These are phyloP conservation scores for Mortierella sp. DNA, from an alignment of 371 early-diverging fungal genomes.

Conservation along the genomic window DNA sequence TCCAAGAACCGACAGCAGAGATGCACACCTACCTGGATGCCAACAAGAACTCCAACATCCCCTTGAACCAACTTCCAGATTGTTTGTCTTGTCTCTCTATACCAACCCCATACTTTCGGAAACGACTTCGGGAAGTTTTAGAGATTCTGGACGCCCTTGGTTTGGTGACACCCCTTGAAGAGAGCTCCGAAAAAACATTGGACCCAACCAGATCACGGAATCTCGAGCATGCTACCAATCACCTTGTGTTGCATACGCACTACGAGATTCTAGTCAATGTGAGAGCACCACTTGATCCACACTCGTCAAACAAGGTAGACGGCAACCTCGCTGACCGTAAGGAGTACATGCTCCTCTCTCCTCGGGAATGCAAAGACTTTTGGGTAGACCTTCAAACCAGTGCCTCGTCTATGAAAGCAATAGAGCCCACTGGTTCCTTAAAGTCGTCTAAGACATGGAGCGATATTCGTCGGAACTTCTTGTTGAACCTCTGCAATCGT, in stretches of 20 bases:
- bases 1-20: slow-evolving; percentile 11
- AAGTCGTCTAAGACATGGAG: slow-evolving; percentile 22
- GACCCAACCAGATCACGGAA: neutral
- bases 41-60: slow-evolving; percentile 20
- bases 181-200: neutral
- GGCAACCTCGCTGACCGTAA: slow-evolving; percentile 20
- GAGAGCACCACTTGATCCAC: slow-evolving; percentile 28
- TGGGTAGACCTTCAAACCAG: slow-evolving; percentile 49
- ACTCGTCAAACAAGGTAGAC: slow-evolving; percentile 22
- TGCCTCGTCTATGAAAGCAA: slow-evolving; percentile 20
- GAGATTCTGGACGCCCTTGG: slow-evolving; percentile 49
- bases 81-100: slow-evolving; percentile 3
- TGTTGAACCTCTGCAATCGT: slow-evolving; percentile 38
- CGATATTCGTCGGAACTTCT: slow-evolving; percentile 29
- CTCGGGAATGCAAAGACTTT: slow-evolving; percentile 31
- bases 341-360: slow-evolving; percentile 19
- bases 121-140: slow-evolving; percentile 33
- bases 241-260: slow-evolving; percentile 41
- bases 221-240: slow-evolving; percentile 19
- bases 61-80: slow-evolving; percentile 16
- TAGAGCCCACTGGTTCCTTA: neutral
- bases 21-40: slow-evolving; percentile 10
- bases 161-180: slow-evolving; percentile 24
- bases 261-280: slow-evolving; percentile 30
- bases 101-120: slow-evolving; percentile 31